Conservation (phyloP, 116 monocot species). For the Papilionanthe hybrid region DNA sequence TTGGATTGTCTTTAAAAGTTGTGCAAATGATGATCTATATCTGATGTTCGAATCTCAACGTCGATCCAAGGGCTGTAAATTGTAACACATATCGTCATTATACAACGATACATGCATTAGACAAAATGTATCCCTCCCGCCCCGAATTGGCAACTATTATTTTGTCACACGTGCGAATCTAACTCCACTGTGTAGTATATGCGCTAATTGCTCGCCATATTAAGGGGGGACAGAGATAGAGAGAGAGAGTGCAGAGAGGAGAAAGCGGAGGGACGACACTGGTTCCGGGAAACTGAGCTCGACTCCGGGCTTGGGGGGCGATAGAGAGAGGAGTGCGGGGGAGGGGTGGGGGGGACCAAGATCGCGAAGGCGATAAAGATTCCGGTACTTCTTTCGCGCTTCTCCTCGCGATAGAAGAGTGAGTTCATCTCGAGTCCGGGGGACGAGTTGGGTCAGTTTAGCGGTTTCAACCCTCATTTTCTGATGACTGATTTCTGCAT, state of each 20-base stretch:
- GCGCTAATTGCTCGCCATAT: background rate
- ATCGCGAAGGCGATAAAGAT: conserved; percentile 8
- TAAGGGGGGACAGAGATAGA: background rate
- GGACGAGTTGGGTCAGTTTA: background rate
- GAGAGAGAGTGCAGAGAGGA: background rate
- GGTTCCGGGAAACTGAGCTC: background rate
- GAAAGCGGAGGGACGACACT: background rate
- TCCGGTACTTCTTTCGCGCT: background rate
- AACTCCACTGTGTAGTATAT: background rate
- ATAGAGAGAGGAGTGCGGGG: background rate
- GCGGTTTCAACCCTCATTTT: background rate
- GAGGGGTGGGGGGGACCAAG: background rate
- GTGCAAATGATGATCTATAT: background rate
- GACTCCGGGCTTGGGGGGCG: background rate
- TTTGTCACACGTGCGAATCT: conserved; percentile 3
- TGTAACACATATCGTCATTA: background rate
- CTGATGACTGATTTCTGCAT: background rate
- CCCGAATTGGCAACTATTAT: background rate
- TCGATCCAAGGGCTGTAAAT: background rate
- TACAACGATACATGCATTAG: background rate
- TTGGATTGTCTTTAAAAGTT: no score
- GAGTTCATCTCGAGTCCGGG: background rate
- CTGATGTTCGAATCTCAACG: background rate
- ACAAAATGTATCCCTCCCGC: background rate
- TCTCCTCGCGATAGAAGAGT: background rate